Evolutionary conservation across 208 protist species (phyloP).

Genomic region (Vickermania spadyakhi): DNA sequence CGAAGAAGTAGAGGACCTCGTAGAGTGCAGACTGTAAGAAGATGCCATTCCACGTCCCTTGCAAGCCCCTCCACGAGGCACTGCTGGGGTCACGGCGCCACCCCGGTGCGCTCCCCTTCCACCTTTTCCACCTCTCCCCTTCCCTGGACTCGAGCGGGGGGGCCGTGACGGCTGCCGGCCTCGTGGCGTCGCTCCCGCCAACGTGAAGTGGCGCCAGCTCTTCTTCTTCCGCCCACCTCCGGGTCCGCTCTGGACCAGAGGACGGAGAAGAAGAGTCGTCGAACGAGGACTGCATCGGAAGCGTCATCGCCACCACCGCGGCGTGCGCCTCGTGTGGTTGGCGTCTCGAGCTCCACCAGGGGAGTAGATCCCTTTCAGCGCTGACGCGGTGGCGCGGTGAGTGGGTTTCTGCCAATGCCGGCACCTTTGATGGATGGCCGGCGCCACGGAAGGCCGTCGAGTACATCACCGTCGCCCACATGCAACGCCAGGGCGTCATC

Average conservation of each 20-base stretch:
- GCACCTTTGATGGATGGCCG: not conserved
- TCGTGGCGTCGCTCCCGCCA: not conserved
- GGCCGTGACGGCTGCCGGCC: too few species aligned
- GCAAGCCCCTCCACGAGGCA: slow-evolving; percentile 41
- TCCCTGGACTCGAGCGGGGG: not conserved
- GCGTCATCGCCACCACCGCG: too few species aligned
- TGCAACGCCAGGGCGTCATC: slow-evolving; percentile 76
- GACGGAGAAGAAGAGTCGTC: not conserved
- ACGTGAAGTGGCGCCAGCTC: too few species aligned
- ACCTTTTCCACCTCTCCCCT: not conserved
- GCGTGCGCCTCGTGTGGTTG: too few species aligned
- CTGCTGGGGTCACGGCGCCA: slow-evolving; percentile 26
- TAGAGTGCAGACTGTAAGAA: slow-evolving; percentile 59
- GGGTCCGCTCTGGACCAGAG: not conserved
- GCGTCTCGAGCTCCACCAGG: too few species aligned
- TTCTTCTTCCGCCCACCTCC: too few species aligned
- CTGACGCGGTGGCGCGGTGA: not conserved
- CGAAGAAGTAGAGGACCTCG: slow-evolving; percentile 79
- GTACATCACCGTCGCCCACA: slow-evolving; percentile 81
- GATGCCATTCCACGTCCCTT: slow-evolving; percentile 49
- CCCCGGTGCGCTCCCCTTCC: not conserved
- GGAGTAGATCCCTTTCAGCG: not conserved
- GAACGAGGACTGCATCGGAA: not conserved
- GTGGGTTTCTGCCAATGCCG: not conserved
- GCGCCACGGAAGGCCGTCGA: slow-evolving; percentile 11